Base-by-base conservation (phyloP, 2,329 filamentous ascomycete species). In the Septoria linicola region DNA sequence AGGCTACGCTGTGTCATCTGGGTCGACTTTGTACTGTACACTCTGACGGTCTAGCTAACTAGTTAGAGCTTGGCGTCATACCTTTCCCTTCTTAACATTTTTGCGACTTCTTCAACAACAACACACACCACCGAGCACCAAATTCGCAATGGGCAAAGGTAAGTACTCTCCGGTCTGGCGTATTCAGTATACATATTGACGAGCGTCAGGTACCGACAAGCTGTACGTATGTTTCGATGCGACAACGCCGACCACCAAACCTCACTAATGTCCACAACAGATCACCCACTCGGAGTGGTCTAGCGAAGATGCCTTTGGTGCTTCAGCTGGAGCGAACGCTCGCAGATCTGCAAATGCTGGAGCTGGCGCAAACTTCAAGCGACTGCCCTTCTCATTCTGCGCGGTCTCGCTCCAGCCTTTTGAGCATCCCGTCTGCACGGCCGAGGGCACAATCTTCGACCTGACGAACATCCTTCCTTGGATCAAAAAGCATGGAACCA, bases 211-310 rank as follows among this genome's bases (percentile, higher is more conserved):
- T 45, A 70, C 68, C 25, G 68, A 70, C 57, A 70, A 70, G 62
- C 59, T 70, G 64, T 70, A 70, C 66, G 68, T 70, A 65, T 48
- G 68, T 69, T 59, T 52, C 56, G 32, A 51, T 46, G 40, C 51
- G 41, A 51, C 21, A 30, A 16, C 31, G 16, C 40, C 31, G 34
- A 27, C 8, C 35, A 19, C 6, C 21, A 32, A n/a, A n/a, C 21
- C 37, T 41, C 42, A 41, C 54, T 57, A 30, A 43, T 25, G 8
- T 8, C 11, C 50, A 7, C 36, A 17, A 43, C 60, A 84, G 80
- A 99, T 99, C 66, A 99, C 93, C 49, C 95, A 99, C 74, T 95
- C 89, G 34, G 93, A 99, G 78, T 99, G 93, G 93, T 85, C 89
- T 6, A 96, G 90, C 4, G 83, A 86, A 41, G 91, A 96, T 71